A percentile compares a stretch with the other conserved stretches of the same genome.
phyloP scores from a whole-genome alignment of 2,329 filamentous ascomycete genomes.

The Pezicula neosporulosa region DNA sequence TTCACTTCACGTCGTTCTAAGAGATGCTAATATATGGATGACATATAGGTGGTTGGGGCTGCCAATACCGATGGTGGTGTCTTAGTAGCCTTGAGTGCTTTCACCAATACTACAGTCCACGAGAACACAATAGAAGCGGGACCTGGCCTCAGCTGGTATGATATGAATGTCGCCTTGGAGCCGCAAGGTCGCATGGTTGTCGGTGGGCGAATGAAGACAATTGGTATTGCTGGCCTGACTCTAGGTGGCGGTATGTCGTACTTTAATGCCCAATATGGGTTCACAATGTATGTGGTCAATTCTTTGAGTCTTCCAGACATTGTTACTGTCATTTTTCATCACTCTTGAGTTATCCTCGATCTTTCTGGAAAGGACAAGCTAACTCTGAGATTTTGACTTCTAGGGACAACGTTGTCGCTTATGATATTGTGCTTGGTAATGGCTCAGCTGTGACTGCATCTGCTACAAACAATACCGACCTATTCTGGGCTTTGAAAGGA shows the following conservation, averaged over 20 bases:
- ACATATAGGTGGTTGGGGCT: slow-evolving; percentile 1
- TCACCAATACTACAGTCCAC: not conserved
- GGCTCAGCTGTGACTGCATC: slow-evolving; percentile 12
- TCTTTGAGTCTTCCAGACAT: no score
- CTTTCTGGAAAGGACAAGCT: no score
- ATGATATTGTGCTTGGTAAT: no score
- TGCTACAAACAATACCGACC: slow-evolving; percentile 34
- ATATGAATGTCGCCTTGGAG: slow-evolving; percentile 1
- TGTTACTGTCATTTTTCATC: no score
- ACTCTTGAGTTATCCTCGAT: no score
- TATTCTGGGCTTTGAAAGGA: slow-evolving; percentile 50
- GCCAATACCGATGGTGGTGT: slow-evolving; percentile 7
- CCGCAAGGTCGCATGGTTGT: slow-evolving; percentile 21
- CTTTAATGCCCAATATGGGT: slow-evolving; percentile 13
- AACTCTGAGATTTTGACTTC: no score
- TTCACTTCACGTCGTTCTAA: not conserved
- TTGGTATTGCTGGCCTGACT: slow-evolving; percentile 43
- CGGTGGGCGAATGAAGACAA: slow-evolving; percentile 41
- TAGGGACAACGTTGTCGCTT: no score
- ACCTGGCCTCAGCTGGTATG: slow-evolving; percentile 3
- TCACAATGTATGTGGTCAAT: no score
- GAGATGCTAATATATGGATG: not conserved
- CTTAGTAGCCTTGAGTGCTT: slow-evolving; percentile 1
- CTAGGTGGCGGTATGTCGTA: slow-evolving; percentile 24
- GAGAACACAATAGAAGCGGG: slow-evolving; percentile 1